Evolutionary conservation across 2,329 filamentous ascomycete species (phyloP).

Genomic region (Xylariaceae sp.): DNA sequence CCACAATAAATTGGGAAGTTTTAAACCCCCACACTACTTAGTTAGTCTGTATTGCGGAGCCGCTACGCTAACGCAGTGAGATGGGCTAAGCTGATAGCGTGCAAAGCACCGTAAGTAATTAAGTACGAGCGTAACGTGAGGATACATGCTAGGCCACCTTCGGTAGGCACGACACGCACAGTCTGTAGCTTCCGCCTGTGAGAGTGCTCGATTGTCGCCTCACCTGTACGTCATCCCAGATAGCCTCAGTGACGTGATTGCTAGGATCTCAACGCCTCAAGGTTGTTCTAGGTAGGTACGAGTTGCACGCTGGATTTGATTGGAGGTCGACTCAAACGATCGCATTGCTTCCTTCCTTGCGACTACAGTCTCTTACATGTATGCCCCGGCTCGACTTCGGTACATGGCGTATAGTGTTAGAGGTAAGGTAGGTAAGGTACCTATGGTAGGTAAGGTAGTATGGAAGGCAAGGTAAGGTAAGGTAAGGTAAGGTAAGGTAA

Average conservation of each 20-base stretch:
- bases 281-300: background rate
- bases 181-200: background rate
- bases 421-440: too few relatives aligned
- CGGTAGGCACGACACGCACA: background rate
- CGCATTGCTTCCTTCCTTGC: too few relatives aligned
- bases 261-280: background rate
- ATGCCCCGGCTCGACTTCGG: too few relatives aligned
- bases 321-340: background rate
- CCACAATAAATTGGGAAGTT: too few relatives aligned
- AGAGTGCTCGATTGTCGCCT: background rate
- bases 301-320: background rate
- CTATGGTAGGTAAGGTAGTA: too few relatives aligned
- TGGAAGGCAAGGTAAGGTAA: too few relatives aligned
- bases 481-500: too few relatives aligned
- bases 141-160: background rate
- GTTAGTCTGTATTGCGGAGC: too few relatives aligned
- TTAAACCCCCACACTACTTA: too few relatives aligned
- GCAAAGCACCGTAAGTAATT: too few relatives aligned
- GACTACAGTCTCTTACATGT: too few relatives aligned
- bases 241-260: background rate
- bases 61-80: background rate
- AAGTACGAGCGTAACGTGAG: background rate
- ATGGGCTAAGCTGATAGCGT: background rate
- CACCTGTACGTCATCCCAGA: background rate
- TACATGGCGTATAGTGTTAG: too few relatives aligned